A percentile compares a stretch with the other conserved stretches of the same genome.
These are phyloP conservation scores for Fagopyrum tataricum DNA, from an alignment of 148 eudicot species.

Conservation along the genomic window DNA sequence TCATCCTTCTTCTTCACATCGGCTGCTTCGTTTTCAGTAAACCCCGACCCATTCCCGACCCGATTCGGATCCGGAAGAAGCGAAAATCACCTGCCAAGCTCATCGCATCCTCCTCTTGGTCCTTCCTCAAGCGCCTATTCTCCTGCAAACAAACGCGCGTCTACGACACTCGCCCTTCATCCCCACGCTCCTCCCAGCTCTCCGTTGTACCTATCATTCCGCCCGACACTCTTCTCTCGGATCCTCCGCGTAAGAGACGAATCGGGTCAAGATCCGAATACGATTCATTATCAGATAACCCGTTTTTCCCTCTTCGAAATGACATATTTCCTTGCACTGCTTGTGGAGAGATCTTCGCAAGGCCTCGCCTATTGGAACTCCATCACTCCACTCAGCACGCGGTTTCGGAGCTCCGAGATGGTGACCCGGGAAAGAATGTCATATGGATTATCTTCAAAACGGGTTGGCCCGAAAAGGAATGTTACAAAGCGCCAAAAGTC, in stretches of 20 bases:
- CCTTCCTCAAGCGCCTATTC: conserved; percentile 50
- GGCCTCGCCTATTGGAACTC: conserved; percentile 39
- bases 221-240: conserved; percentile 12
- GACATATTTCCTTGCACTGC: conserved; percentile 63
- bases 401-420: conserved; percentile 68
- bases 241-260: not conserved
- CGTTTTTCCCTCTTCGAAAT: conserved; percentile 21
- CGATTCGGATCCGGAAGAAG: conserved; percentile 10
- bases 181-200: conserved; percentile 25
- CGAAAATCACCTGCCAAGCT: conserved; percentile 20
- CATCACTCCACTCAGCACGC: conserved; percentile 59
- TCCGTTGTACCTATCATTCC: conserved; percentile 13
- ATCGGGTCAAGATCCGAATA: conserved; percentile 3
- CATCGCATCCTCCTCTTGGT: conserved; percentile 42
- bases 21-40: conserved; percentile 57
- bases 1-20: conserved; percentile 36
- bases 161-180: conserved; percentile 36
- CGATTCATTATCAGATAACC: conserved; percentile 3
- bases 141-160: conserved; percentile 21
- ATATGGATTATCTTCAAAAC: conserved; percentile 60
- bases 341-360: conserved; percentile 68
- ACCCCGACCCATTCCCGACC: conserved; percentile 1
- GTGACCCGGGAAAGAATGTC: conserved; percentile 71
- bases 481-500: not conserved
- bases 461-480: conserved; percentile 45